Evolutionary conservation across 2,329 filamentous ascomycete species (phyloP), one percentile per base, ranked within the genome.

Genomic region (Diaporthe longicolla): DNA sequence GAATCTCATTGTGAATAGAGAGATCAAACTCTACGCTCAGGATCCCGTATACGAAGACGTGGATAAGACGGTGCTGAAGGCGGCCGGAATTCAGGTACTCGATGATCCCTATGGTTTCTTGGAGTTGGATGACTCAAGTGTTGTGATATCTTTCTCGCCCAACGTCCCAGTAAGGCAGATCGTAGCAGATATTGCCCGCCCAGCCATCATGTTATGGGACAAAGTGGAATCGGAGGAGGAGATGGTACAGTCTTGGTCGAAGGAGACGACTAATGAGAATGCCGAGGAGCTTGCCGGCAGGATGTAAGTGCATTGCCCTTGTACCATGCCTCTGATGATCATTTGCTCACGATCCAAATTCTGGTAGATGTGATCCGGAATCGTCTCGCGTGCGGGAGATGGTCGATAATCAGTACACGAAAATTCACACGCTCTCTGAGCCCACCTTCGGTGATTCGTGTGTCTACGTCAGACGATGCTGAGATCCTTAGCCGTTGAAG

Each of bases 151-250:
- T 7, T 57, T 70, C 37, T 3, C 10, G 3, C 26, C 54, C 17
- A 29, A 19, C 15, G 10, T 48, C 13, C 68, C 68, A 21, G 68
- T 70, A 26, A 58, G 66, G 17, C 52, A 70, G 37, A 58, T 70
- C n/a, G 52, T 70, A 15, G 52, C 37, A 58, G 66, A 70, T 15
- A 19, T 58, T n/a, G 37, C 52, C 9, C 66, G 40, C 19, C 68
- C 68, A 2, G 54, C 68, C 32, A 19, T 70, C 24, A n/a, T 70
- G 10, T 21, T 70, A 17, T 70, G 24, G 40, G 1, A 58, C 21
- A 50, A 7, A 3, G 68, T 70, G 21, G 35, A 1, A 13, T 1
- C 40, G 1, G 37, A 40, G 37, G 40, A 50, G 40, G 68, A 50
- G 54, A 35, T 24, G 40, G 1, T 48, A 11, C 4, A n/a, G 0